Evolutionary conservation across 495 filamentous ascomycete genomes (phyloP).

Genomic region (Penicillium bialowiezense): DNA sequence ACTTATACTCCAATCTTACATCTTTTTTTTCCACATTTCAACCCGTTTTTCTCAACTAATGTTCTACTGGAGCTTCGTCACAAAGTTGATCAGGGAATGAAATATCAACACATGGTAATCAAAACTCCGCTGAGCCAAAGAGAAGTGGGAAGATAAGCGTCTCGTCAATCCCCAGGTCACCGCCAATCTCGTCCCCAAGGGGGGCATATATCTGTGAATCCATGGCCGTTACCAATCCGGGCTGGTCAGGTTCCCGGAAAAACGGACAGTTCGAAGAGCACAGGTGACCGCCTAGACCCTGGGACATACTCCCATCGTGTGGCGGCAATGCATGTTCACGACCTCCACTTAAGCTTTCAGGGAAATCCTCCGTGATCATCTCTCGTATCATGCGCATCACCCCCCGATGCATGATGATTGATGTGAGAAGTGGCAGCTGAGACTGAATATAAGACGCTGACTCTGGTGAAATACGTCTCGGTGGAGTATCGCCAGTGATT

Average conservation of each 20-base stretch:
- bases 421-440: conserved; percentile 2
- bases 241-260: conserved; percentile 3
- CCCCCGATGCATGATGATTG: conserved; percentile 15
- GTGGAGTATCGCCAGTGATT: not conserved
- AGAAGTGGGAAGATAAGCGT: conserved; percentile 11
- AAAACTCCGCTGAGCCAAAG: conserved; percentile 17
- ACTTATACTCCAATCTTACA: conserved; percentile 41
- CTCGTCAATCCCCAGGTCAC: not conserved
- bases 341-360: not conserved
- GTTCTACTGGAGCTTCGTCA: too few species aligned
- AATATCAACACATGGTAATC: not conserved
- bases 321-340: not conserved
- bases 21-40: conserved; percentile 11
- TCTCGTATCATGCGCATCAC: conserved; percentile 20
- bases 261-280: conserved; percentile 9
- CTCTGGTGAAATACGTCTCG: not conserved
- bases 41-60: not conserved
- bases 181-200: not conserved
- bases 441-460: conserved; percentile 6
- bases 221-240: not conserved
- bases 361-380: conserved; percentile 18
- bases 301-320: not conserved
- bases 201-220: not conserved
- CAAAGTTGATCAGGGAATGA: too few species aligned
- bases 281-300: not conserved